Base-by-base conservation (phyloP, 805 yeast species). In the Wickerhamiella vanderwaltii region DNA sequence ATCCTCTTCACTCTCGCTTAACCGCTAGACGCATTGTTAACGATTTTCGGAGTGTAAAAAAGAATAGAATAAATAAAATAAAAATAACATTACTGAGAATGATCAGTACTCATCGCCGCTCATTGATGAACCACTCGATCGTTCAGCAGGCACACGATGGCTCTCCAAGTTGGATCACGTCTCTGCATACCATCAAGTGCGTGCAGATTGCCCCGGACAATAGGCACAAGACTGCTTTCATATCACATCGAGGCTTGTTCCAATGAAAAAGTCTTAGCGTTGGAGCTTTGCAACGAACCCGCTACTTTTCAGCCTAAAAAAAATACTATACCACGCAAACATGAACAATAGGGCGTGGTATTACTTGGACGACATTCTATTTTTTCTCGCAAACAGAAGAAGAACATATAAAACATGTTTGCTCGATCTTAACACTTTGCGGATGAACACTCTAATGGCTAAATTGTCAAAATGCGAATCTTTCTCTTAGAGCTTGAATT, bases 311-410 rank as follows among this genome's bases (percentile, higher is more conserved):
- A 34, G 18, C 20, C 29, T 7, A 6, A 16, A n/a, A 34, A 24
- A 22, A 24, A 34, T 25, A 4, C 9, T 7, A 15, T 34, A 6
- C 22, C 25, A 5, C 5, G 16, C 28, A 12, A 22, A 6, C 17
- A 16, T 20, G 6, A 16, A 5, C 20, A 28, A n/a, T 20, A 12
- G 15, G 19, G 9, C 22, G 38, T 34, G 11, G 29, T 34, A 5
- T n/a, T 34, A 34, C 29, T 29, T 34, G 19, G 38, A 34, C 38
- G 38, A 34, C 13, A 34, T 34, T 17, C 26, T 34, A n/a, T 13
- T 24, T 34, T 29, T 34, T 6, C 29, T 24, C 20, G 6, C 7
- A 20, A 6, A 15, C 29, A 5, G 15, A 18, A 15, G 38, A 23
- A 11, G 29, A 34, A 25, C 38, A 34, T 18, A 7, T 24, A 5